Evolutionary conservation across 1,284 basidiomycete genomes (phyloP).

Genomic region (Phylloporus sp.): DNA sequence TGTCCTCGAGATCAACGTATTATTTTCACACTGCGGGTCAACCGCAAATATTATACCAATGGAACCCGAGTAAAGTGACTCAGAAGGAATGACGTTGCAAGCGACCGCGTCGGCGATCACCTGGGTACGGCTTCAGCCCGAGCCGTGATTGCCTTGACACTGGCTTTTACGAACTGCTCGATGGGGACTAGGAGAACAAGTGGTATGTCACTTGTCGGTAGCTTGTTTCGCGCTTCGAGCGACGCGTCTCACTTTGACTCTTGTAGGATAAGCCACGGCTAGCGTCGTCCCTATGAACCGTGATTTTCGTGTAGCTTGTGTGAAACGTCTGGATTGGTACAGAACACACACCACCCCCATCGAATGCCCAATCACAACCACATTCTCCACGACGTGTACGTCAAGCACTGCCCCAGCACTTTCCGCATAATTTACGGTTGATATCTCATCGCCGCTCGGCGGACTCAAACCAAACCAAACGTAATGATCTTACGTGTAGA

Average conservation of each 20-base stretch:
- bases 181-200: neutral
- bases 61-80: constrained; percentile 8
- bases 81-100: constrained; percentile 5
- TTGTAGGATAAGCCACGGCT: constrained; percentile 3
- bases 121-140: constrained; percentile 5
- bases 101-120: constrained; percentile 11
- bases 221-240: neutral
- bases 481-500: constrained; percentile 22
- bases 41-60: too few relatives aligned
- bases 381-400: constrained; percentile 7
- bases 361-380: constrained; percentile 10
- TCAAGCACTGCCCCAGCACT: constrained; percentile 19
- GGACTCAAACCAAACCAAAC: constrained; percentile 16
- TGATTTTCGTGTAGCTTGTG: neutral
- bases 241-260: too few relatives aligned
- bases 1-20: too few relatives aligned
- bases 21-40: too few relatives aligned
- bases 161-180: neutral
- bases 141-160: neutral
- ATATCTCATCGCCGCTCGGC: constrained; percentile 17
- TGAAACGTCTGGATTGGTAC: neutral
- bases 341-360: constrained; percentile 9
- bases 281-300: constrained; percentile 8
- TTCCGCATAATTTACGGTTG: constrained; percentile 18
- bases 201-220: neutral